Evolutionary conservation across 371 early-diverging fungal species (phyloP).

Genomic region (Apophysomyces trapeziformis): DNA sequence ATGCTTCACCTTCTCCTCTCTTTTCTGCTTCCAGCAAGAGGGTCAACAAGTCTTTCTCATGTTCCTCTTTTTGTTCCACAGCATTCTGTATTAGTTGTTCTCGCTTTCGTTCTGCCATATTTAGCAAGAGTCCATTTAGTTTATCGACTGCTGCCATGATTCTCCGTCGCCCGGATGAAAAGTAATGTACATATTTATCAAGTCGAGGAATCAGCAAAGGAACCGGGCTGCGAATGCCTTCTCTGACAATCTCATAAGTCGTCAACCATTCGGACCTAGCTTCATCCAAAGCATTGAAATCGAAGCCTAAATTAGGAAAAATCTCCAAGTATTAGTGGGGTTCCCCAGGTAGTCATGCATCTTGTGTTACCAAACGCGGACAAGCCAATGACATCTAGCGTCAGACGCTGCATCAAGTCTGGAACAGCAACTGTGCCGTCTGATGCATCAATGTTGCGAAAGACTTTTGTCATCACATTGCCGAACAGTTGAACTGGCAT

Average conservation of each 20-base stretch:
- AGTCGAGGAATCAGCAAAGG: constrained; percentile 12
- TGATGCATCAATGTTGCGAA: constrained; percentile 27
- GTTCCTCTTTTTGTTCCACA: constrained; percentile 11
- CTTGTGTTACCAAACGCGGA: constrained; percentile 38
- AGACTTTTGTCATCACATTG: constrained; percentile 18
- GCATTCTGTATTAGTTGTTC: not conserved
- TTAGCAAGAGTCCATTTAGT: constrained; percentile 9
- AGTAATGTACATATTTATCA: not conserved
- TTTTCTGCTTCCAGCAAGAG: constrained; percentile 43
- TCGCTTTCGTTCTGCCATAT: constrained; percentile 12
- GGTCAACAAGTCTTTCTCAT: constrained; percentile 40
- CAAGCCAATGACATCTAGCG: constrained; percentile 41
- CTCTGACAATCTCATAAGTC: constrained; percentile 25
- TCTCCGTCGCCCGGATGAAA: constrained; percentile 2
- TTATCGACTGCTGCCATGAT: constrained; percentile 9
- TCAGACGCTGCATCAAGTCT: constrained; percentile 25
- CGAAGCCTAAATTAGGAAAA: constrained; percentile 29
- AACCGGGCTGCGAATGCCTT: constrained; percentile 20
- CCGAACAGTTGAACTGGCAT: constrained; percentile 39
- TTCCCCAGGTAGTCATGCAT: no score
- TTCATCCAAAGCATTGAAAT: constrained; percentile 31
- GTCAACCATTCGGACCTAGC: constrained; percentile 34
- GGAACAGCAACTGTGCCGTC: constrained; percentile 15
- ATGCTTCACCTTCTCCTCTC: constrained; percentile 20
- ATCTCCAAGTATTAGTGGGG: no score